Evolutionary conservation across 192 early-diverging fungal genomes (phyloP).

Genomic region (Lobosporangium transversale): DNA sequence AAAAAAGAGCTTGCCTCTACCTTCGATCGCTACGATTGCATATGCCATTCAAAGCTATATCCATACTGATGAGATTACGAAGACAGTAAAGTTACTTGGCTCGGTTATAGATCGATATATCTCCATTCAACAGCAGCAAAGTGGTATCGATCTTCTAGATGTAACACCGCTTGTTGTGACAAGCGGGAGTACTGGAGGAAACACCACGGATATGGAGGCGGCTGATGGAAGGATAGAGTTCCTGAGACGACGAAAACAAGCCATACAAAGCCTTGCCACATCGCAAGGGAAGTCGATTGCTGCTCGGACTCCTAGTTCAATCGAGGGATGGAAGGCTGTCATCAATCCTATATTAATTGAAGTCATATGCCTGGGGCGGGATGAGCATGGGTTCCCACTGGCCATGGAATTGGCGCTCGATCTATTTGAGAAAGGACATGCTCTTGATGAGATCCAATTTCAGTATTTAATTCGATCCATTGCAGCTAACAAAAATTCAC

Average conservation of each 20-base stretch:
- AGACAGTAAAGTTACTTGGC: not conserved
- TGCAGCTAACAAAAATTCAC: slow-evolving; percentile 7
- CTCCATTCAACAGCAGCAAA: not conserved
- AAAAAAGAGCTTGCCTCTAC: not conserved
- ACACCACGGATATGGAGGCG: not conserved
- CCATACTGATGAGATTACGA: not conserved
- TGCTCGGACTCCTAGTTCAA: not conserved
- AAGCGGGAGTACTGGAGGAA: not conserved
- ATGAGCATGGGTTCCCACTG: slow-evolving; percentile 2
- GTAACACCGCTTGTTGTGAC: not conserved
- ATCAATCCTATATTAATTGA: slow-evolving; percentile 29
- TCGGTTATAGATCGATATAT: slow-evolving; percentile 1
- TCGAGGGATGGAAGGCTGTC: slow-evolving; percentile 13
- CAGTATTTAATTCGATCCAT: slow-evolving; percentile 14
- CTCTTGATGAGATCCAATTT: slow-evolving; percentile 25
- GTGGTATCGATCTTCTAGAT: slow-evolving; percentile 3
- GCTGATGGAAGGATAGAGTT: not conserved
- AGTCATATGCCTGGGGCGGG: slow-evolving; percentile 21
- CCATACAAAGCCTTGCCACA: not conserved
- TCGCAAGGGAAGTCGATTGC: not conserved
- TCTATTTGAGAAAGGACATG: slow-evolving; percentile 8
- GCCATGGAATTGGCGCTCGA: slow-evolving; percentile 13
- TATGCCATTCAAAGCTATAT: slow-evolving; percentile 14
- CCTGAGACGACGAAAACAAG: not conserved
- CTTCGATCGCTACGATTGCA: not conserved